A percentile compares a stretch with the other conserved stretches of the same genome.
Evolutionary conservation across 208 protist genomes (phyloP).

Genomic region (Trypanosoma vivax): DNA sequence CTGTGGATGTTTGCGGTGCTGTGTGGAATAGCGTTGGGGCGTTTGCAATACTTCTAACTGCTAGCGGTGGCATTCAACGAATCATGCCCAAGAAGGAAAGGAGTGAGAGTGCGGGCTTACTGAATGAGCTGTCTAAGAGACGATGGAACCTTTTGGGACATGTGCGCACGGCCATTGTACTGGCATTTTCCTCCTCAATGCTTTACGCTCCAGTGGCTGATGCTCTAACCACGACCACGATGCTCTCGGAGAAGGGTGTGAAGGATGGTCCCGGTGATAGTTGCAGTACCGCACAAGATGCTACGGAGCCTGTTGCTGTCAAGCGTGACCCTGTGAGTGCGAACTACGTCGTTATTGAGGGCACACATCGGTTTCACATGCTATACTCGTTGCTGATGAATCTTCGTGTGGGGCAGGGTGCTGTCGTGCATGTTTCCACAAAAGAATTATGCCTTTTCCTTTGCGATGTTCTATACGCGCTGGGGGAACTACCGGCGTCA

Average conservation of each 20-base stretch:
- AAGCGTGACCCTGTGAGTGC: constrained; percentile 26
- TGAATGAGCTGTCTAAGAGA: constrained; percentile 26
- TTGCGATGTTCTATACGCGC: constrained; percentile 42
- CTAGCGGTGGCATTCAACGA: not conserved
- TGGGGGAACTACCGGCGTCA: constrained; percentile 34
- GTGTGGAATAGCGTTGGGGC: constrained; percentile 65
- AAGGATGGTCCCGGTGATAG: not conserved
- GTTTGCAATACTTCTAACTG: constrained; percentile 25
- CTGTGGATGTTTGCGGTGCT: constrained; percentile 48
- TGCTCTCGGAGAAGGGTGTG: constrained; percentile 6
- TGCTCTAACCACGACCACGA: constrained; percentile 13
- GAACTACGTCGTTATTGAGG: constrained; percentile 54
- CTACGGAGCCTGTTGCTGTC: not conserved
- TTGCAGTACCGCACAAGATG: not conserved
- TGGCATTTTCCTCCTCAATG: constrained; percentile 15
- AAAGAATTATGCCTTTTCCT: constrained; percentile 49
- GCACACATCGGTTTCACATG: constrained; percentile 51
- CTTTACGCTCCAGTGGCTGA: constrained; percentile 14
- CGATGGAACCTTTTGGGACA: constrained; percentile 62
- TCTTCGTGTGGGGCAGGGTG: constrained; percentile 25
- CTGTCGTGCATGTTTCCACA: constrained; percentile 68
- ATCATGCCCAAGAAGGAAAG: constrained; percentile 4
- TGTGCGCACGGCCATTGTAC: constrained; percentile 23
- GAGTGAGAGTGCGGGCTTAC: constrained; percentile 5
- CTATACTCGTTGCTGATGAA: constrained; percentile 53